These are phyloP conservation scores for Lactarius evosmus DNA, from an alignment of 768 basidiomycete genomes.

Conservation along the genomic window DNA sequence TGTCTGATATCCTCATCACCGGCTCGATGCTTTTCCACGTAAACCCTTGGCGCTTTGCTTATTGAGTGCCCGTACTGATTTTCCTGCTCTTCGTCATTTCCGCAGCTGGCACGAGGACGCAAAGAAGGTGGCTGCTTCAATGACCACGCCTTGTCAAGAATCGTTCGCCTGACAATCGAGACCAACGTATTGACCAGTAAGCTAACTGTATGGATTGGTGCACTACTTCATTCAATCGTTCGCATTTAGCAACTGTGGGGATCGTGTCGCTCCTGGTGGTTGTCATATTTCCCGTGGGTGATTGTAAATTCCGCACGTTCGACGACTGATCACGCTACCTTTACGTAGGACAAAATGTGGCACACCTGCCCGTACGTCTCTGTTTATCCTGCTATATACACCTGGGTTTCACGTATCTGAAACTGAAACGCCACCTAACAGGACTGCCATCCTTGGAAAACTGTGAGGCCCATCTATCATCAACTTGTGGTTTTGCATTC, in stretches of 20 bases:
- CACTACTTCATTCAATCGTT: not conserved
- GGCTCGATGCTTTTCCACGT: conserved; percentile 14
- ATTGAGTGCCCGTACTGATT: no score
- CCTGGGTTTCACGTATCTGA: no score
- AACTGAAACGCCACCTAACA: no score
- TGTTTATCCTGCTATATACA: no score
- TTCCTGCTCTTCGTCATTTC: not conserved
- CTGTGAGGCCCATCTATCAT: no score
- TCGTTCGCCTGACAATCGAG: conserved; percentile 32
- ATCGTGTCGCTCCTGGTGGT: conserved; percentile 2
- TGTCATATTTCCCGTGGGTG: conserved; percentile 8
- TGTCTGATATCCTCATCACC: conserved; percentile 15
- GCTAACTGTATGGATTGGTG: not conserved
- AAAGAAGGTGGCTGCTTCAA: not conserved
- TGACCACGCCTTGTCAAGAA: conserved; percentile 20
- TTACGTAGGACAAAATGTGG: not conserved
- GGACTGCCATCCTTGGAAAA: no score
- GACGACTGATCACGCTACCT: not conserved
- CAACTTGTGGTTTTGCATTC: no score
- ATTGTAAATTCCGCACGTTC: not conserved
- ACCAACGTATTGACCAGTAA: conserved; percentile 29
- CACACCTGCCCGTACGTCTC: not conserved
- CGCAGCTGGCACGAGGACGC: not conserved
- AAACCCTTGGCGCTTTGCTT: not conserved
- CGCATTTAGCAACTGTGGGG: conserved; percentile 1